Conservation (phyloP, 768 basidiomycete genomes). For the Harrya chromipes region DNA sequence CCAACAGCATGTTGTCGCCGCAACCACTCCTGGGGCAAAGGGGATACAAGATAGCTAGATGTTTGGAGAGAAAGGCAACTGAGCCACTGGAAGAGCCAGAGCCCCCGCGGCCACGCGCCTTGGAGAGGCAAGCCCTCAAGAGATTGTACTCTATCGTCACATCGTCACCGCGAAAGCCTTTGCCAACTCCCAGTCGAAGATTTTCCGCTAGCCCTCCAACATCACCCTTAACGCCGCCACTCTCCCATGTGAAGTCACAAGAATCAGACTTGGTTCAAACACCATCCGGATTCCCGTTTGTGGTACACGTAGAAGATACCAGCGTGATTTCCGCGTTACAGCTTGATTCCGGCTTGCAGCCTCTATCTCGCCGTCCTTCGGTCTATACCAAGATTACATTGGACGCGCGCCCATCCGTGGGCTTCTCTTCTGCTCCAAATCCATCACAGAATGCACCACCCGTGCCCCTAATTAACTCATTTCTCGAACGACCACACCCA, state of each 20-base stretch:
- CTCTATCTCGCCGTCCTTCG: conserved; percentile 28
- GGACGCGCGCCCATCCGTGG: conserved; percentile 16
- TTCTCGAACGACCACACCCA: conserved; percentile 9
- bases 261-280: conserved; percentile 47
- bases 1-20: neutral
- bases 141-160: conserved; percentile 15
- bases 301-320: conserved; percentile 30
- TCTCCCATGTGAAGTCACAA: conserved; percentile 36
- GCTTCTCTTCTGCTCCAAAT: conserved; percentile 3
- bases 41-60: conserved; percentile 22
- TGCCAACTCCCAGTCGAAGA: conserved; percentile 5
- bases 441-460: conserved; percentile 9
- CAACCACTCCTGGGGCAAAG: conserved; percentile 7
- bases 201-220: conserved; percentile 21
- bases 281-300: conserved; percentile 36
- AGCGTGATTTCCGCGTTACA: conserved; percentile 37
- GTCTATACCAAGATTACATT: conserved; percentile 39
- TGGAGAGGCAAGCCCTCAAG: conserved; percentile 19
- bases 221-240: conserved; percentile 29
- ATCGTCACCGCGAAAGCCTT: conserved; percentile 4
- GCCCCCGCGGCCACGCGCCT: conserved; percentile 12
- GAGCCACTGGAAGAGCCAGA: conserved; percentile 32
- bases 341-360: conserved; percentile 33
- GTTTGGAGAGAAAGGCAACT: conserved; percentile 32
- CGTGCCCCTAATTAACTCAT: conserved; percentile 1